Base-by-base conservation (phyloP, 2,329 filamentous ascomycete genomes). In the Penicillium griseofulvum region DNA sequence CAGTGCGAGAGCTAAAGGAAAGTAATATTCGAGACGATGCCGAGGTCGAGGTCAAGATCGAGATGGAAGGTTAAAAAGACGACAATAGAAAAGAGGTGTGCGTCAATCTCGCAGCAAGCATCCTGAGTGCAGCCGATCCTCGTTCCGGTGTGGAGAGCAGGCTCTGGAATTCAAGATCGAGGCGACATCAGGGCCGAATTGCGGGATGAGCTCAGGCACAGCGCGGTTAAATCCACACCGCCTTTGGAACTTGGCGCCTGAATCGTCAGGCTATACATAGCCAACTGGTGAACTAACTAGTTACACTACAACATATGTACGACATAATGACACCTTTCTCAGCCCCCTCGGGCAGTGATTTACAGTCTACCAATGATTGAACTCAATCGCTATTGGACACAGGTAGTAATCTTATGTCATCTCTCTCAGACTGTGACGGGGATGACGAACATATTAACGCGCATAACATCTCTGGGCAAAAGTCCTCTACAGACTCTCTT, bases 131-230 rank as follows among this genome's bases (percentile, higher is more conserved):
- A 45, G 31, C 22, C 52, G 7, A 45, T 51, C 47, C 52, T 51
- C 47, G 33, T 34, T 42, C 26, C n/a, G 36, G 26, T 42, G 28
- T 2, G 10, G 28, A 54, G 51, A 28, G 33, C 38, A 45, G 47
- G 41, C 31, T 39, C 31, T 31, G 26, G n/a, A 38, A 28, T 44
- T 50, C n/a, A 42, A 38, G 38, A 50, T 45, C 47, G 33, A 50
- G 31, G 41, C 39, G 28, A 42, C 24, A 43, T 34, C 14, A 43
- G 10, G 29, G 36, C 44, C 39, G 39, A 44, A 45, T n/a, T 44
- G 52, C 52, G 52, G 52, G 52, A 54, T 45, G 39, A 50, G 52
- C 38, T 51, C 37, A 37, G 47, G 28, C 46, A 42, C 52, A 22
- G 26, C 31, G 31, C 34, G 26, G 37, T 24, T 45, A 45, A 5